phyloP scores from a whole-genome alignment of 2,329 filamentous ascomycete species.

The Aspergillus sp. region DNA sequence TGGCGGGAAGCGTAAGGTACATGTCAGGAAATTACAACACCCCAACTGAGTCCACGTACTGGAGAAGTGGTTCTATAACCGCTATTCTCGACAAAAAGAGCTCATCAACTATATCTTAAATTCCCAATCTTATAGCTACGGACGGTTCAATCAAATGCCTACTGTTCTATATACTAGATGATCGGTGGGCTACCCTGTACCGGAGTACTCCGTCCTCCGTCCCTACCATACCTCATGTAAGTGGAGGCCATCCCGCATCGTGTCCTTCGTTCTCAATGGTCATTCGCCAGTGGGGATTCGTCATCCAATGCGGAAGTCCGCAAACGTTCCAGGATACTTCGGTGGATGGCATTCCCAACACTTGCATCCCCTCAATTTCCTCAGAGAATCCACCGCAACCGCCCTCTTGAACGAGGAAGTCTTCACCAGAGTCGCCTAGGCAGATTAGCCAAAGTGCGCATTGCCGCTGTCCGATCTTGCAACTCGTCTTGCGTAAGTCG shows the following conservation, averaged over 20 bases:
- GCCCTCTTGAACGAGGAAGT: neutral
- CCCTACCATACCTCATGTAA: too few species aligned
- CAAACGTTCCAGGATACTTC: conserved; percentile 10
- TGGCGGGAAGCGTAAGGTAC: too few species aligned
- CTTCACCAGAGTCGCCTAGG: neutral
- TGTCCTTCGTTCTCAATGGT: conserved; percentile 22
- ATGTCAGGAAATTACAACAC: too few species aligned
- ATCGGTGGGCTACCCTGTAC: too few species aligned
- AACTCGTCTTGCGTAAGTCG: neutral
- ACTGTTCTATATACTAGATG: too few species aligned
- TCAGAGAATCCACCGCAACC: neutral
- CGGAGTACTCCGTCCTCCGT: too few species aligned
- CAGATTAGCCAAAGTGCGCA: neutral
- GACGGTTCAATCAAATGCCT: too few species aligned
- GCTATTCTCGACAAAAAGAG: too few species aligned
- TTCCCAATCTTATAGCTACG: too few species aligned
- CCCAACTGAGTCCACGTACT: too few species aligned
- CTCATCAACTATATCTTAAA: too few species aligned
- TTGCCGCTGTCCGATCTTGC: neutral
- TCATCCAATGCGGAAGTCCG: conserved; percentile 21
- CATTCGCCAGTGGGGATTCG: conserved; percentile 30
- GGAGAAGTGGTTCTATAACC: too few species aligned
- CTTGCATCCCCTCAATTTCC: neutral
- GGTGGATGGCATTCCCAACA: neutral
- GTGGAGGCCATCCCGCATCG: conserved; percentile 4